phyloP scores from a whole-genome alignment of 176 grass and related monocot genomes.

The Phoenix dactylifera region DNA sequence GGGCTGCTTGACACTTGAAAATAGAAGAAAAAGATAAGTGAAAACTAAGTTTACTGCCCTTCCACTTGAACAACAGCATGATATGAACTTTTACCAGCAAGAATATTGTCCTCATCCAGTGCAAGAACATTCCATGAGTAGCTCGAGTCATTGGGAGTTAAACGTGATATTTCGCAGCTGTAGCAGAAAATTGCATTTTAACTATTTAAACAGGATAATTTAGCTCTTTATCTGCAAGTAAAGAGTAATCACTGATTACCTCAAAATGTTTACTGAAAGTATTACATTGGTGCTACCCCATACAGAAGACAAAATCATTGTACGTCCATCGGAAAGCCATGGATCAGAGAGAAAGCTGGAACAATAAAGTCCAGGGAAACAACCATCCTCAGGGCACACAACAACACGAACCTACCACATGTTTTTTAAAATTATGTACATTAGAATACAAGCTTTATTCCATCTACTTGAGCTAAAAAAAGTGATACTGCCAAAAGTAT shows the following conservation, averaged over 20 bases:
- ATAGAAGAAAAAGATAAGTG: not conserved
- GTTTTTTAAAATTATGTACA: not conserved
- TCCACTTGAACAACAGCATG: too few relatives aligned
- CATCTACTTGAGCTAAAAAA: not conserved
- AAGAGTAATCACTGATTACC: slow-evolving; percentile 29
- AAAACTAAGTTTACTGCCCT: too few relatives aligned
- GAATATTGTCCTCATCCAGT: slow-evolving; percentile 73
- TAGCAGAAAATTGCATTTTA: slow-evolving; percentile 18
- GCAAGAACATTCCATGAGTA: slow-evolving; percentile 85
- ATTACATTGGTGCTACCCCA: slow-evolving; percentile 85
- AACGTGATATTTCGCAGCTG: slow-evolving; percentile 50
- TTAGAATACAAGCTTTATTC: not conserved
- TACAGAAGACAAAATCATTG: slow-evolving; percentile 72
- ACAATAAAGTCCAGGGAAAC: slow-evolving; percentile 68
- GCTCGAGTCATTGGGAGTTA: slow-evolving; percentile 60
- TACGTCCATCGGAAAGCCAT: slow-evolving; percentile 78
- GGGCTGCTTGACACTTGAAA: slow-evolving; percentile 63
- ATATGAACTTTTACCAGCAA: slow-evolving; percentile 48
- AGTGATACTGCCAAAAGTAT: not conserved
- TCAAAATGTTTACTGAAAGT: slow-evolving; percentile 60
- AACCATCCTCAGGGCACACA: slow-evolving; percentile 52
- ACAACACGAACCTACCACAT: slow-evolving; percentile 59
- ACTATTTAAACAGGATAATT: slow-evolving; percentile 12
- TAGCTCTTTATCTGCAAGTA: slow-evolving; percentile 4
- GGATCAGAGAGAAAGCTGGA: slow-evolving; percentile 47